Percentiles rank a stretch among this genome's conserved stretches.
phyloP scores from a whole-genome alignment of 2,329 filamentous ascomycete genomes.

The Aspergillus ochraceoroseus region DNA sequence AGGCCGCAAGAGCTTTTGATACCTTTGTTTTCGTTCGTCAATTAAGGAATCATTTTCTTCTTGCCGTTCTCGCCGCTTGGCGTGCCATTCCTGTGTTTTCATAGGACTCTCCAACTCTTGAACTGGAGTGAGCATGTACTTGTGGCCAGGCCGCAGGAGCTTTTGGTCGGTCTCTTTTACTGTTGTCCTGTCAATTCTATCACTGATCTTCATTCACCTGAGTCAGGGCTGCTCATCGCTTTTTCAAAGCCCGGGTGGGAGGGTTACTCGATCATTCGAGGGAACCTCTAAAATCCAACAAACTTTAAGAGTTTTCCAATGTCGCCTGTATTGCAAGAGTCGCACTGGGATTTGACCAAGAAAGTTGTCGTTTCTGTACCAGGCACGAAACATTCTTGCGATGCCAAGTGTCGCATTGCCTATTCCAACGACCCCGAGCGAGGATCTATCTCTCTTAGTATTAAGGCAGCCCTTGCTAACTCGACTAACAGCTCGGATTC shows the following conservation, averaged over 20 bases:
- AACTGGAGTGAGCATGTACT: conserved; percentile 10
- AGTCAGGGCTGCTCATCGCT: conserved; percentile 25
- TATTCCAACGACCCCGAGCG: conserved; percentile 16
- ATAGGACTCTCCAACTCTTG: no score
- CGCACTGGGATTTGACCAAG: conserved; percentile 17
- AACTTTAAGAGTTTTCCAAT: conserved; percentile 17
- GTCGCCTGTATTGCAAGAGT: conserved; percentile 14
- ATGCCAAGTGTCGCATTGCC: conserved; percentile 19
- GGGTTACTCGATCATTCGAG: conserved; percentile 24
- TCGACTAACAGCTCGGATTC: conserved; percentile 16
- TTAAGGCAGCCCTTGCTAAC: conserved; percentile 22
- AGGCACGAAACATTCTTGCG: conserved; percentile 14
- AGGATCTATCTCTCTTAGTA: conserved; percentile 21
- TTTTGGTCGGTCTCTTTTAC: conserved; percentile 14
- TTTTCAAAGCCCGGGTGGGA: conserved; percentile 24
- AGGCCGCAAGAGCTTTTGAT: no score
- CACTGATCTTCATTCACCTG: conserved; percentile 12
- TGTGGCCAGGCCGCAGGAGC: conserved; percentile 8
- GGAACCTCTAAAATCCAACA: conserved; percentile 10
- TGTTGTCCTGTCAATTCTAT: conserved; percentile 8
- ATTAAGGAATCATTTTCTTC: no score
- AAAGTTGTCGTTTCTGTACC: conserved; percentile 17
- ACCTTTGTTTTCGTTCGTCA: no score
- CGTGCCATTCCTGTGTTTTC: no score
- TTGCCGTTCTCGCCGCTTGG: no score